Evolutionary conservation across 805 yeast species (phyloP).

Genomic region (Kodamaea jinghongensis): DNA sequence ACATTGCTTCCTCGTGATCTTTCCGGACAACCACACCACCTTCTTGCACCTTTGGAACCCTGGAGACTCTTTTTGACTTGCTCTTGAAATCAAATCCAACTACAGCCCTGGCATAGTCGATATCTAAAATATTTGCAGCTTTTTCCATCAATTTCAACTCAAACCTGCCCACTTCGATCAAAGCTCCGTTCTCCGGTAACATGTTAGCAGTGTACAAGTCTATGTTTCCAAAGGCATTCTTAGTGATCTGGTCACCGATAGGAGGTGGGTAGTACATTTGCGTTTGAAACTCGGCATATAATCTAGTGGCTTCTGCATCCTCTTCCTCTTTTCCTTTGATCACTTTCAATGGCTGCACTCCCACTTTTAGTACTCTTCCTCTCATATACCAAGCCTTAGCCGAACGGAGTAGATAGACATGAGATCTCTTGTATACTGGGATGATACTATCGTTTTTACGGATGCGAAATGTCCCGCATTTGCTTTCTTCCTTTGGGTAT

Average conservation of each 20-base stretch:
- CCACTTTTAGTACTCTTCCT: conserved; percentile 73
- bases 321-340: conserved; percentile 32
- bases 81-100: conserved; percentile 72
- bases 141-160: conserved; percentile 51
- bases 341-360: conserved; percentile 61
- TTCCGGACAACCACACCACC: conserved; percentile 75
- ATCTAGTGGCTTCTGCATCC: conserved; percentile 49
- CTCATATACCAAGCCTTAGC: conserved; percentile 84
- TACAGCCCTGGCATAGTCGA: conserved; percentile 86
- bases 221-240: conserved; percentile 78
- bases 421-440: conserved; percentile 65
- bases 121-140: conserved; percentile 68
- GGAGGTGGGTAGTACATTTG: conserved; percentile 66
- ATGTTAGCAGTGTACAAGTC: conserved; percentile 75
- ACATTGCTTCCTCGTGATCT: conserved; percentile 60
- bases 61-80: conserved; percentile 27
- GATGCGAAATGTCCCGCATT: conserved; percentile 65
- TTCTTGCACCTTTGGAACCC: conserved; percentile 57
- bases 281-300: conserved; percentile 81
- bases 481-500: conserved; percentile 50
- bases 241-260: conserved; percentile 66
- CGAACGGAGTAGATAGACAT: conserved; percentile 62
- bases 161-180: conserved; percentile 35
- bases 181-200: conserved; percentile 79
- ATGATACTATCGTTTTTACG: conserved; percentile 37